Percentiles rank a stretch among this genome's conserved stretches.
Evolutionary conservation across 1,284 basidiomycete species (phyloP).

Genomic region (Volvariella surrecta): DNA sequence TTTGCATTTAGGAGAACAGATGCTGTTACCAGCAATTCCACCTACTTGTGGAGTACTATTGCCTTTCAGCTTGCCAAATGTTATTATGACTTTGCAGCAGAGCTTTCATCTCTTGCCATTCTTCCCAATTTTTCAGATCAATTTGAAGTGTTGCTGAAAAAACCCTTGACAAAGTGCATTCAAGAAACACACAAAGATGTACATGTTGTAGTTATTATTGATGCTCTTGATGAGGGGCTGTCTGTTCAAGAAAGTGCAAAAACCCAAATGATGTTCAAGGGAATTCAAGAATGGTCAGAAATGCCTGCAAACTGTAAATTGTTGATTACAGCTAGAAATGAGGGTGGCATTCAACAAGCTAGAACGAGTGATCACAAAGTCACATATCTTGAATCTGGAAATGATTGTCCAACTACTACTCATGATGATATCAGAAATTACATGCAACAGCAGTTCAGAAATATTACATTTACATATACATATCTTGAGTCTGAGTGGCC

Average conservation of each 20-base stretch:
- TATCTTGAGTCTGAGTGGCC: not conserved
- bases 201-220: slow-evolving; percentile 12
- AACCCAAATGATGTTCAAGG: not conserved
- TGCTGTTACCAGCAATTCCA: not conserved
- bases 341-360: not conserved
- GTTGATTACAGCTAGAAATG: not conserved
- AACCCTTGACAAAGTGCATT: not conserved
- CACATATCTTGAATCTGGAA: not conserved
- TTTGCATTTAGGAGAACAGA: no score
- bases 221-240: slow-evolving; percentile 13
- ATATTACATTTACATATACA: not conserved
- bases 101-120: not conserved
- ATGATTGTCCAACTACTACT: not conserved
- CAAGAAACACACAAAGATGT: not conserved
- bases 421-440: not conserved
- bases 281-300: not conserved
- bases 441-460: not conserved
- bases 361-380: not conserved
- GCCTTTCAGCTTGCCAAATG: not conserved
- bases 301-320: not conserved
- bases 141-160: not conserved
- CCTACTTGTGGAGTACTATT: not conserved
- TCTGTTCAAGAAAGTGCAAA: not conserved
- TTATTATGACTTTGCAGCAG: not conserved
- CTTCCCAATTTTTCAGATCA: not conserved